Conservation (phyloP, 495 filamentous ascomycete species). For the Tuber umbilicatum region DNA sequence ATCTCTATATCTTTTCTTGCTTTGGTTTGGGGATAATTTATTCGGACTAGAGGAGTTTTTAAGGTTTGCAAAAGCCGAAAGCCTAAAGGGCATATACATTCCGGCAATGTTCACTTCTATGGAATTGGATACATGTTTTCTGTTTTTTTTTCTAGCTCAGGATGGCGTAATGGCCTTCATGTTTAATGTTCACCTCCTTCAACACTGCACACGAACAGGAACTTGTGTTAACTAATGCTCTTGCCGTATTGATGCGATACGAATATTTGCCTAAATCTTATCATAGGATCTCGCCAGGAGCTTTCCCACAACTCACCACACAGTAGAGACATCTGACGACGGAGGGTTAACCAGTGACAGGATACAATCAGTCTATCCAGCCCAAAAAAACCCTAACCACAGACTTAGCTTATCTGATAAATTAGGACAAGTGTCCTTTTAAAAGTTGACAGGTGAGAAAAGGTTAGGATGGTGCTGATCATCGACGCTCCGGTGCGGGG, state of each 20-base stretch:
- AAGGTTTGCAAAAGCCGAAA: neutral
- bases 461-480: neutral
- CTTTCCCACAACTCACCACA: neutral
- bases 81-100: neutral
- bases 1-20: neutral
- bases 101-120: neutral
- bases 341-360: neutral
- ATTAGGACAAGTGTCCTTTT: neutral
- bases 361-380: neutral
- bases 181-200: neutral
- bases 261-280: slow-evolving; percentile 2
- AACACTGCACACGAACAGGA: neutral
- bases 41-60: neutral
- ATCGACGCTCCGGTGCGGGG: neutral
- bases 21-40: slow-evolving; percentile 1
- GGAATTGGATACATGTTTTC: neutral
- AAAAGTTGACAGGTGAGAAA: neutral
- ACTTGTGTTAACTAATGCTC: neutral
- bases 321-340: neutral
- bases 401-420: neutral
- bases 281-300: neutral
- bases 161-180: neutral
- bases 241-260: neutral
- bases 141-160: neutral
- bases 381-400: neutral